Percentiles rank a stretch among this genome's conserved stretches.
Evolutionary conservation across 768 basidiomycete species (phyloP).

Genomic region (Russula compacta): DNA sequence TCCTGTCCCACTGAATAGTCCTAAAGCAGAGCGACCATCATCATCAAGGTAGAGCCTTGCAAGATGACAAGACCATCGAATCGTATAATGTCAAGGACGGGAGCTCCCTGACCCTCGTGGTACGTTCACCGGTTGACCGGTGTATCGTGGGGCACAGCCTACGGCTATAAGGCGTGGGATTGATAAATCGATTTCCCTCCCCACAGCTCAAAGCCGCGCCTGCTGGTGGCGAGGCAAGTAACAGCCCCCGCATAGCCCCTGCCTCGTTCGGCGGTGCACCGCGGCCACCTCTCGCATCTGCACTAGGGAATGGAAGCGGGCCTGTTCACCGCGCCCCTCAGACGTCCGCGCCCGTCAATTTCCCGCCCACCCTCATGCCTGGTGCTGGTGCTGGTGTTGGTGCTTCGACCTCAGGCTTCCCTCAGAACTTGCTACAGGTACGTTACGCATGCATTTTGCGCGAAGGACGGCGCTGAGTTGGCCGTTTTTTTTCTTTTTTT

Average conservation of each 20-base stretch:
- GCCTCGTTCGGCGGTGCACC: constrained; percentile 22
- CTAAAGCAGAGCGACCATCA: constrained; percentile 5
- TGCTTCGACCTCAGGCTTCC: constrained; percentile 39
- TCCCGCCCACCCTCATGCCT: constrained; percentile 22
- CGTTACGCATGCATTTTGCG: constrained; percentile 10
- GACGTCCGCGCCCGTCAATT: constrained; percentile 22
- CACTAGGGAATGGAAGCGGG: background rate
- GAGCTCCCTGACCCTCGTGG: constrained; percentile 96
- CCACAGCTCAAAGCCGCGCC: constrained; percentile 47
- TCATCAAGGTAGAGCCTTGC: constrained; percentile 72
- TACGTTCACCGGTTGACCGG: constrained; percentile 25
- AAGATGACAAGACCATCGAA: constrained; percentile 79
- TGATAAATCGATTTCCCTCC: background rate
- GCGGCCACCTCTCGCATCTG: constrained; percentile 11
- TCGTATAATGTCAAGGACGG: constrained; percentile 92
- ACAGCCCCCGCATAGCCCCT: constrained; percentile 1
- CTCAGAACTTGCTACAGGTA: constrained; percentile 81
- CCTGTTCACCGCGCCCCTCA: constrained; percentile 26
- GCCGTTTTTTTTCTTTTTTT: no score
- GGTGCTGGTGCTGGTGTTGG: constrained; percentile 22
- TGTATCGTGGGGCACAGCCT: background rate
- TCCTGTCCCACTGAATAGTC: constrained; percentile 8
- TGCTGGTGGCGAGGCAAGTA: constrained; percentile 17
- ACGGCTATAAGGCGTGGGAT: background rate
- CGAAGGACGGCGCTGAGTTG: background rate